A percentile compares a stretch with the other conserved stretches of the same genome.
Conservation (phyloP, 768 basidiomycete species). For the Boletellus sp. region DNA sequence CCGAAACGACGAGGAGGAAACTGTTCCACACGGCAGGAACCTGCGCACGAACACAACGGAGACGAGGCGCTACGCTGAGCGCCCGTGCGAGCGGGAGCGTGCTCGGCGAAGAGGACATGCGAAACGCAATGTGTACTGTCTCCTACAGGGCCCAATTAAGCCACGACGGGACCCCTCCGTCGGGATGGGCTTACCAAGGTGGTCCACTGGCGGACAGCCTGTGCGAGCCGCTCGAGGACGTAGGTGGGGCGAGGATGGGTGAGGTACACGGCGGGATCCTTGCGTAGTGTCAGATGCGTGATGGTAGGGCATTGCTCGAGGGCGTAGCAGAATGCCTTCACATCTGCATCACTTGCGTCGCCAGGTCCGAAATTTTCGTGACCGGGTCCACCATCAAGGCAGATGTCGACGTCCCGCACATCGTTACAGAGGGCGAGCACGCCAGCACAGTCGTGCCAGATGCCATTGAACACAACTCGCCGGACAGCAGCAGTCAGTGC, state of each 20-base stretch:
- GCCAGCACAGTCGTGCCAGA: slow-evolving; percentile 39
- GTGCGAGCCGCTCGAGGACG: slow-evolving; percentile 45
- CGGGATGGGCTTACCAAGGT: slow-evolving; percentile 41
- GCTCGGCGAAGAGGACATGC: slow-evolving; percentile 42
- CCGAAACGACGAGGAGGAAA: slow-evolving; percentile 45
- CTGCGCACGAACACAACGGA: slow-evolving; percentile 50
- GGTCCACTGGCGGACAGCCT: slow-evolving; percentile 41
- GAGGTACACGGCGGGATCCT: slow-evolving; percentile 49
- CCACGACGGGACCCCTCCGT: not conserved
- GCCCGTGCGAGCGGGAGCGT: slow-evolving; percentile 34
- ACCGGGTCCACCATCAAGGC: slow-evolving; percentile 22
- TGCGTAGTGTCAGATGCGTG: slow-evolving; percentile 50
- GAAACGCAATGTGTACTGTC: slow-evolving; percentile 51
- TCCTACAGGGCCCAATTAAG: slow-evolving; percentile 36
- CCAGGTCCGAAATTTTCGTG: not conserved
- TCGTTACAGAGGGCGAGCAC: slow-evolving; percentile 32
- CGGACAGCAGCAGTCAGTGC: slow-evolving; percentile 40
- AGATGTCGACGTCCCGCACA: slow-evolving; percentile 40
- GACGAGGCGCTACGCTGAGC: slow-evolving; percentile 37
- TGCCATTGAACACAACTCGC: slow-evolving; percentile 38
- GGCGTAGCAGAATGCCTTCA: slow-evolving; percentile 39
- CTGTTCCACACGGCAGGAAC: slow-evolving; percentile 60
- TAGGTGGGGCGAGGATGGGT: slow-evolving; percentile 46
- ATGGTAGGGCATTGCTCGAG: slow-evolving; percentile 39
- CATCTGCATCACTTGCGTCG: slow-evolving; percentile 12